Conservation (phyloP, 1,139 yeast genomes). For the Debaryomyces robertsiae region DNA sequence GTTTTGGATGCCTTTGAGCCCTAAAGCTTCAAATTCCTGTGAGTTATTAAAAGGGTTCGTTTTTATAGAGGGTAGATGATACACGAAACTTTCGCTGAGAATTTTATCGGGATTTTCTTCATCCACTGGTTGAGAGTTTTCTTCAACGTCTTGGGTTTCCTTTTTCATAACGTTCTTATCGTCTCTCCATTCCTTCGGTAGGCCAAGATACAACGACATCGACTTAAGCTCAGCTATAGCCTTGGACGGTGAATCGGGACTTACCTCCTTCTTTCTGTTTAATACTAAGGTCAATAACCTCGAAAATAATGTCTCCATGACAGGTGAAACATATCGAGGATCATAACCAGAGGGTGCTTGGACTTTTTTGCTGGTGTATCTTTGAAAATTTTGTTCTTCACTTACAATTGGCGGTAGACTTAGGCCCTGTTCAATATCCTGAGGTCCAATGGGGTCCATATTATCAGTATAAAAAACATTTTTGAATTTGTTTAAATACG, state of each 20-base stretch:
- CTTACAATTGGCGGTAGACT: constrained; percentile 31
- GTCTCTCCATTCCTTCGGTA: constrained; percentile 52
- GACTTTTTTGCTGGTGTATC: background rate
- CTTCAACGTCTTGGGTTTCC: constrained; percentile 19
- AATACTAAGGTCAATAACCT: constrained; percentile 40
- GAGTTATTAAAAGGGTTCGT: constrained; percentile 37
- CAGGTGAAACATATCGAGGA: constrained; percentile 26
- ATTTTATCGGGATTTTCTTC: constrained; percentile 41
- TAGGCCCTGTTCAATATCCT: constrained; percentile 53
- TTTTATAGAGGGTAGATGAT: constrained; percentile 17
- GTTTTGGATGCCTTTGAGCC: constrained; percentile 43
- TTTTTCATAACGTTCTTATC: constrained; percentile 23
- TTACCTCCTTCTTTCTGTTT: constrained; percentile 43
- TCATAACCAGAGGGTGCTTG: constrained; percentile 13
- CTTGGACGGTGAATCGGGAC: constrained; percentile 23
- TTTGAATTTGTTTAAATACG: constrained; percentile 48
- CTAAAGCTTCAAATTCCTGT: constrained; percentile 44
- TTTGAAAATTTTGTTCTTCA: background rate
- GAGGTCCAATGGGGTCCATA: constrained; percentile 35
- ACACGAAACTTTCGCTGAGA: constrained; percentile 23
- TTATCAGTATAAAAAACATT: constrained; percentile 32
- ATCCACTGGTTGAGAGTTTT: constrained; percentile 37
- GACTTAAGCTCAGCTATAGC: constrained; percentile 48
- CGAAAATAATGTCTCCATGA: constrained; percentile 40
- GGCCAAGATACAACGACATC: constrained; percentile 35